Percentiles rank a stretch among this genome's conserved stretches.
Evolutionary conservation across 371 early-diverging fungal species (phyloP).

Genomic region (Apophysomyces trapeziformis): DNA sequence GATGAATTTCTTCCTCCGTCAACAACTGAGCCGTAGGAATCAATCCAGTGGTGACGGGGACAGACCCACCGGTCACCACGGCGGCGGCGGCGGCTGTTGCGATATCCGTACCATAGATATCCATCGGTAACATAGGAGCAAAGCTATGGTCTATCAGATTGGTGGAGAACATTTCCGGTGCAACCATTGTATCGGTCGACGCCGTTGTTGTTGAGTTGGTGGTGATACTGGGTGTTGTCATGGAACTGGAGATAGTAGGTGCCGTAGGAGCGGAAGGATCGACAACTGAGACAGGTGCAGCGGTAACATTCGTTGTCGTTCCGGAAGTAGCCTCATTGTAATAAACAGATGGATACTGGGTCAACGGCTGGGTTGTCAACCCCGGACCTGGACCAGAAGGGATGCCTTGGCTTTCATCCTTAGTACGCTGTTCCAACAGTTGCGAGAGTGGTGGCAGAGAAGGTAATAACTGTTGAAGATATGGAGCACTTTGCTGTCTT

Average conservation of each 20-base stretch:
- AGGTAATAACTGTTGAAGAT: constrained; percentile 38
- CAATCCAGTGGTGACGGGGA: background rate
- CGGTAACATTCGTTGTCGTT: background rate
- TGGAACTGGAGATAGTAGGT: background rate
- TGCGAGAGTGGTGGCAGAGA: constrained; percentile 41
- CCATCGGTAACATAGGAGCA: constrained; percentile 12
- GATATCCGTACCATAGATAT: constrained; percentile 15
- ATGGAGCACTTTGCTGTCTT: constrained; percentile 39
- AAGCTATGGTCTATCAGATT: constrained; percentile 12
- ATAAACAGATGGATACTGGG: background rate
- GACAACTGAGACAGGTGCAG: constrained; percentile 18
- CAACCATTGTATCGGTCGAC: constrained; percentile 10
- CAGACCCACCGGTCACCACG: constrained; percentile 13
- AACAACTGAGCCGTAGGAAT: background rate
- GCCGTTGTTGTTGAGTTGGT: constrained; percentile 29
- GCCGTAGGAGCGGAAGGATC: constrained; percentile 18
- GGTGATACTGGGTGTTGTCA: constrained; percentile 21
- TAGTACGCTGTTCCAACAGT: constrained; percentile 19
- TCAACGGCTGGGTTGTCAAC: constrained; percentile 3
- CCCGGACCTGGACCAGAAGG: constrained; percentile 1
- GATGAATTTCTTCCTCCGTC: constrained; percentile 7
- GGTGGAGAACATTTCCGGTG: constrained; percentile 5
- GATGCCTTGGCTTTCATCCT: constrained; percentile 3
- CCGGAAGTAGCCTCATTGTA: constrained; percentile 1
- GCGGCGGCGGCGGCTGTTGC: constrained; percentile 15